phyloP scores from a whole-genome alignment of 208 protist species.

The Acanthamoeba triangularis region DNA sequence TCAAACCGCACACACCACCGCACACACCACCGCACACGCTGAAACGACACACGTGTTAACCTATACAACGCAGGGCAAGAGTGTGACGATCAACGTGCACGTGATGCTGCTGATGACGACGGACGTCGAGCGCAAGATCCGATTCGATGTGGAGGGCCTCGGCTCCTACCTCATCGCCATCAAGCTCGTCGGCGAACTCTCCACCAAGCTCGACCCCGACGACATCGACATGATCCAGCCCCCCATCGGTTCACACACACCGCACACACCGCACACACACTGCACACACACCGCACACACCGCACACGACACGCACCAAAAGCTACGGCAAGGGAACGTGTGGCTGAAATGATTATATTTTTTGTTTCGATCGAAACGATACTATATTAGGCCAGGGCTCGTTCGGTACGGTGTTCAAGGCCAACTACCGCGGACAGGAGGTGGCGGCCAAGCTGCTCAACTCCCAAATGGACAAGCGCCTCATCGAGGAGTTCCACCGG shows the following conservation, averaged over 20 bases:
- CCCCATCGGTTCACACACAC: not conserved
- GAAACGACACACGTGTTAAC: not conserved
- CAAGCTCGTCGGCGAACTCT: slow-evolving; percentile 52
- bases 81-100: slow-evolving; percentile 30
- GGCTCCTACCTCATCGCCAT: slow-evolving; percentile 55
- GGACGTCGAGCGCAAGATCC: slow-evolving; percentile 33
- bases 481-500: slow-evolving; percentile 29
- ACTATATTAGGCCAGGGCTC: not conserved
- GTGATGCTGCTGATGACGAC: slow-evolving; percentile 56
- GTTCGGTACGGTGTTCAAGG: slow-evolving; percentile 69
- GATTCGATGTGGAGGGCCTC: slow-evolving; percentile 65
- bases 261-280: no score
- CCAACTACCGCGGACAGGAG: slow-evolving; percentile 34
- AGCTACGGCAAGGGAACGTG: no score
- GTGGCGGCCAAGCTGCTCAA: slow-evolving; percentile 68
- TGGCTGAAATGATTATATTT: no score
- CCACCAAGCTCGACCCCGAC: slow-evolving; percentile 64
- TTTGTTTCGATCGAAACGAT: no score
- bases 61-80: not conserved
- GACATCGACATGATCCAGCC: slow-evolving; percentile 23
- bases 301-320: no score
- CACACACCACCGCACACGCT: not conserved
- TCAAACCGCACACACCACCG: not conserved
- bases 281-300: no score
- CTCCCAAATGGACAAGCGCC: not conserved